Evolutionary conservation across 352 stramenopile species (phyloP), one percentile per base, ranked within the genome.

Genomic region (Globisporangium sylvaticum): DNA sequence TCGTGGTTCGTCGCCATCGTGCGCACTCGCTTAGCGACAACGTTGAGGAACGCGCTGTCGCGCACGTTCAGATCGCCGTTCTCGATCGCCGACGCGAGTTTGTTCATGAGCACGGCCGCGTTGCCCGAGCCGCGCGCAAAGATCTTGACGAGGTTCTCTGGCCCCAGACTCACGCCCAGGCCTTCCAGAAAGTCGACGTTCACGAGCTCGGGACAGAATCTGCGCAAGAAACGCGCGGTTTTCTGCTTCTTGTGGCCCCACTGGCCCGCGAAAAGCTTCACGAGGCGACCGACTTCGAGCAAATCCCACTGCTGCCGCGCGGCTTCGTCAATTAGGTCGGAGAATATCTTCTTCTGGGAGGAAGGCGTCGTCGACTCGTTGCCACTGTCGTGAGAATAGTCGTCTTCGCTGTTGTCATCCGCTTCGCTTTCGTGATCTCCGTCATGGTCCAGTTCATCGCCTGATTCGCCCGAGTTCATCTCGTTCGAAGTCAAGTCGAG

Each of bases 151-250:
- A 96, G 70, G 27, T 94, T 79, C 27, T 77, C 68, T 4, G 78
- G 67, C 1, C 72, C 73, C 44, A 95, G 62, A 5, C 77, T 75
- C 7, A 92, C 74, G 67, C 76, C 76, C 29, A 95, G 73, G 4
- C 88, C 88, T 73, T 95, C 88, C 4, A 95, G 65, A 53, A 95
- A 95, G n/a, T 95, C 88, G 12, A 91, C 83, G 55, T 78, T 92
- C 48, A 96, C 88, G 10, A 96, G 79, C 65, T 96, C 88, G 4
- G 88, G 82, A 42, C 86, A 96, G 27, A 72, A 81, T 14, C 72
- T 69, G 0, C 66, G 68, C 27, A 96, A 54, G 60, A 96, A 96
- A 7, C 61, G 68, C 6, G 81, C 77, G 3, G 88, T 95, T 37
- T 80, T 85, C 46, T 79, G 75, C 52, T 68, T 73, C 22, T 88